Base-by-base conservation (phyloP, 208 protist genomes). In the Phytomonas sp. region DNA sequence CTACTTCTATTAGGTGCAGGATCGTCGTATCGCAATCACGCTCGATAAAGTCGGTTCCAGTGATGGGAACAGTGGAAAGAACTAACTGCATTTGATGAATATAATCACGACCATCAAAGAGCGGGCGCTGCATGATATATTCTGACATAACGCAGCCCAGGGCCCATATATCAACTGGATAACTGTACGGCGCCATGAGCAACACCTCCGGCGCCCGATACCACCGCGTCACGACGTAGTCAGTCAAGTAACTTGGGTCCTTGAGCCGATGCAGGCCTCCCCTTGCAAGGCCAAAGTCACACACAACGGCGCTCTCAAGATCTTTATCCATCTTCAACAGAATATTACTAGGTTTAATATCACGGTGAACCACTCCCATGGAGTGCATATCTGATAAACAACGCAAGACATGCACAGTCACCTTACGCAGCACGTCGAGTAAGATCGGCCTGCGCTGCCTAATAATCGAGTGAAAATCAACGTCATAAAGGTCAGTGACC, bases 171-270 rank as follows among this genome's bases (percentile, higher is more conserved):
- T 99, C 99, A 64, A 99, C 83, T 0, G 90, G 76, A 69, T 87
- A 87, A 76, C 80, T 77, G 79, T 97, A 88, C 8, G 85, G 71
- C 76, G 93, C 98, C 78, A 97, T 93, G 29, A 99, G 84, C 65
- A 99, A 91, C 33, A 99, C 87, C 84, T 99, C 98, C 11, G 98
- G 99, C 14, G 98, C 97, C 29, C 99, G 90, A 81, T 99, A 99
- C 98, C 98, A 99, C 23, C 99, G 86, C 16, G 97, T 99, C 29
- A 98, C 94, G 36, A 98, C 97, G 76, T 98, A 98, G 75, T 98
- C 96, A 11, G 97, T 99, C 70, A 99, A 82, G 72, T 95, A 84
- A 14, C 93, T 52, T 4, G 88, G 88, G 63, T 92, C 86, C 29
- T 82, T 78, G 31, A 93, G 66, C 23, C 80, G 76, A 42, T 85